These are phyloP conservation scores for Elsinoe batatas DNA, from an alignment of 2,329 filamentous ascomycete genomes.

Conservation along the genomic window DNA sequence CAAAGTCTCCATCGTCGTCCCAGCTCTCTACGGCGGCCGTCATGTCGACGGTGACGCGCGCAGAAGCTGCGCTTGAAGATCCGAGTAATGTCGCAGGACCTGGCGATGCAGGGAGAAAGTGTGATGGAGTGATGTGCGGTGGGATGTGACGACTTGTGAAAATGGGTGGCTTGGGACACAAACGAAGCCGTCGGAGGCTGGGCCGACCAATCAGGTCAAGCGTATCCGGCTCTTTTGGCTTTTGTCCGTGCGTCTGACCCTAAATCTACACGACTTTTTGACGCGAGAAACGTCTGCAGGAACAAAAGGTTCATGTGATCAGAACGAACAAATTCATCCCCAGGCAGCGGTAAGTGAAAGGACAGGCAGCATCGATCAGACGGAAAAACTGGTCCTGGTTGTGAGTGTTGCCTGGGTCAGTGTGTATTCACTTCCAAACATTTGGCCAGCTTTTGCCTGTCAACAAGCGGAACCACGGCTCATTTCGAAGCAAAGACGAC, in stretches of 20 bases:
- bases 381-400: background rate
- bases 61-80: slow-evolving; percentile 11
- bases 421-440: slow-evolving; percentile 7
- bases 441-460: background rate
- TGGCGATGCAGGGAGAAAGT: slow-evolving; percentile 10
- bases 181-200: background rate
- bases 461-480: slow-evolving; percentile 12
- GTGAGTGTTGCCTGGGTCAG: slow-evolving; percentile 7
- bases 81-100: slow-evolving; percentile 10
- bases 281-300: background rate
- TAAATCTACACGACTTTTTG: background rate
- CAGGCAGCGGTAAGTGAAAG: background rate
- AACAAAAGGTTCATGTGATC: background rate
- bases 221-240: background rate
- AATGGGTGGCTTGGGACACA: background rate
- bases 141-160: background rate
- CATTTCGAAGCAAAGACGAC: slow-evolving; percentile 4
- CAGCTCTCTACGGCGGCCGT: slow-evolving; percentile 61
- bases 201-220: background rate
- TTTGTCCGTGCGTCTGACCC: background rate
- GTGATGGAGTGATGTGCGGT: background rate
- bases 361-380: background rate
- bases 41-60: slow-evolving; percentile 34
- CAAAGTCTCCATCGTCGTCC: slow-evolving; percentile 43
- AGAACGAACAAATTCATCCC: too few relatives aligned